A percentile compares a stretch with the other conserved stretches of the same genome.
These are phyloP conservation scores for Neofusicoccum parvum DNA, from an alignment of 2,329 filamentous ascomycete genomes.

Conservation along the genomic window DNA sequence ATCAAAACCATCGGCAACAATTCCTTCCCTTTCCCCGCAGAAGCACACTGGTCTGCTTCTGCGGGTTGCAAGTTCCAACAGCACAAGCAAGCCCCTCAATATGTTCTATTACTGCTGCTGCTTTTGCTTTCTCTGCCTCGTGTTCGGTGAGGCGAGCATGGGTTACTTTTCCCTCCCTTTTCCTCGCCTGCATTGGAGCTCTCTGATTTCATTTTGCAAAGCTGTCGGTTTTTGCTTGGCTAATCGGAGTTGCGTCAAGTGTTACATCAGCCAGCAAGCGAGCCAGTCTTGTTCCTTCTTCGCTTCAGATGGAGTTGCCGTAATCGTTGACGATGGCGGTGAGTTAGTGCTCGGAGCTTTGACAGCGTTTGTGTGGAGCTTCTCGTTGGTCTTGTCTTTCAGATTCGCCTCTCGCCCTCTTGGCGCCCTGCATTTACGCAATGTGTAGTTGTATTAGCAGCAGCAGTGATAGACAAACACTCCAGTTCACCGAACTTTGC, in stretches of 20 bases:
- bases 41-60: background rate
- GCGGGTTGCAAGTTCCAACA: background rate
- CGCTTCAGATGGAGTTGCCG: background rate
- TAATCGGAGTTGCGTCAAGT: conserved; percentile 9
- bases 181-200: background rate
- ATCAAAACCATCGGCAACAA: conserved; percentile 16
- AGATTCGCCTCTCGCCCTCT: background rate
- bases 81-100: background rate
- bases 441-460: conserved; percentile 18
- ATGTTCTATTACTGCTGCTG: conserved; percentile 13
- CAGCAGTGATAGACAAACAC: conserved; percentile 18
- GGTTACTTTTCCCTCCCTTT: background rate
- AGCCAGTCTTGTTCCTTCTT: conserved; percentile 8
- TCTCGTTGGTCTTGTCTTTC: background rate
- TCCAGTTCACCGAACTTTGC: background rate
- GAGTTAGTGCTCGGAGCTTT: background rate
- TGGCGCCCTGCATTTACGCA: conserved; percentile 1
- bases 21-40: conserved; percentile 6
- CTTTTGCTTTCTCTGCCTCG: conserved; percentile 5
- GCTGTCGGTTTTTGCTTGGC: conserved; percentile 13
- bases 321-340: conserved; percentile 12
- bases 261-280: conserved; percentile 10
- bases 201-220: conserved; percentile 12
- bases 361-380: background rate
- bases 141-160: background rate